Percentiles rank a stretch among this genome's conserved stretches.
phyloP scores from a whole-genome alignment of 2,329 filamentous ascomycete species.

The Fusarium circinatum region DNA sequence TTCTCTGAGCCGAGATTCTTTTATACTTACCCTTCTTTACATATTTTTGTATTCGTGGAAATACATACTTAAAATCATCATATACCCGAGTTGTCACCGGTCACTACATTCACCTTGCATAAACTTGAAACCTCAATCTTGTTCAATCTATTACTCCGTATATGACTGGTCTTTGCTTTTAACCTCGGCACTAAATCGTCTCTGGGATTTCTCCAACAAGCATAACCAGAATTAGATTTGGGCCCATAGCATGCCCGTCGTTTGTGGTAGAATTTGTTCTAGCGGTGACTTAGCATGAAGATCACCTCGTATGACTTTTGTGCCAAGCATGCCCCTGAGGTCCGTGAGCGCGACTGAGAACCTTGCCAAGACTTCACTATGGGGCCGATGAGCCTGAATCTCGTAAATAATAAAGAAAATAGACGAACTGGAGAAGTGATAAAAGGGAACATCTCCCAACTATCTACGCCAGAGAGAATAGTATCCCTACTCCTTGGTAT shows the following conservation, averaged over 20 bases:
- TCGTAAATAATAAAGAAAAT: background rate
- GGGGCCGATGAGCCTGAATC: background rate
- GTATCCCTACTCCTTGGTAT: background rate
- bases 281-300: background rate
- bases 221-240: background rate
- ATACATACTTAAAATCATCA: rapidly evolving
- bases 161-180: background rate
- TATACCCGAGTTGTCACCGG: background rate
- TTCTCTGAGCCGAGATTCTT: background rate
- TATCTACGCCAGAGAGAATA: background rate
- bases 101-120: rapidly evolving
- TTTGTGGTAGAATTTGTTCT: background rate
- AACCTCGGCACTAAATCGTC: background rate
- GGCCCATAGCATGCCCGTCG: rapidly evolving
- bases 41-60: background rate
- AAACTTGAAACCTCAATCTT: background rate
- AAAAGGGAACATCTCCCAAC: rapidly evolving
- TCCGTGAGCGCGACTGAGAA: background rate
- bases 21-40: background rate
- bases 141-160: too few relatives aligned
- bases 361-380: background rate
- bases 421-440: rapidly evolving
- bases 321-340: background rate
- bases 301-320: background rate
- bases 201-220: rapidly evolving